Base-by-base conservation (phyloP, 371 early-diverging fungal species). In the Apophysomyces sp. region DNA sequence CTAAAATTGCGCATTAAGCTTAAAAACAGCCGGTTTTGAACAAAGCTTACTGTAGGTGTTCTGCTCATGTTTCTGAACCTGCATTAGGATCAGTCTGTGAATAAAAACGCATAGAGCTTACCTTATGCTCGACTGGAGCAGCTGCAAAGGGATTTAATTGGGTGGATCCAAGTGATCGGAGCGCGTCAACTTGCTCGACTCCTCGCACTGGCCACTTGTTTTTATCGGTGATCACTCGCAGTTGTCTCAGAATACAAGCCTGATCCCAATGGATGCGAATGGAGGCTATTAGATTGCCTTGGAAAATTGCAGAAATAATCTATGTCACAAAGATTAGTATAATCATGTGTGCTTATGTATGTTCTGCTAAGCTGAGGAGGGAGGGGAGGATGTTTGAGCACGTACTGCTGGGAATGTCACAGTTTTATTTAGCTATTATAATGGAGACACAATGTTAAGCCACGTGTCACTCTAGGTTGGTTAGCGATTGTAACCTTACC, bases 191-290 rank as follows among this genome's bases (percentile, higher is more conserved):
- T 58, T 75, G 70, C 26, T 74, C 71, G n/a, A 63, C 61, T 39
- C 74, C 78, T 21, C 58, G 61, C 36, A 78, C 69, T 16, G 81
- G 81, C 72, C 73, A 73, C 13, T 69, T 61, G 39, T 62, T 52
- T 30, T 65, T 67, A 44, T 68, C 61, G 29, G 71, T 54, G 12
- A 80, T 73, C 0, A 80, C 67, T 1, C 67, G 66, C 4, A 80
- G 32, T 51, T 80, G 81, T 37, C 73, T 73, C 49, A 80, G 63
- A 18, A 80, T 69, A 12, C 67, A 71, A 2, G 78, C 81, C 59
- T 80, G 81, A 52, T 80, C 81, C 81, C 81, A 80, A 54, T 66
- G 65, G 29, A 76, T 65, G 4, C 76, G 74, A 55, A 80, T 60
- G 1, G 63, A 58, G 3, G 70, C 51, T 37, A 80, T 80, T 39